These are phyloP conservation scores for Thyridium curvatum DNA, from an alignment of 2,329 filamentous ascomycete species.

Conservation along the genomic window DNA sequence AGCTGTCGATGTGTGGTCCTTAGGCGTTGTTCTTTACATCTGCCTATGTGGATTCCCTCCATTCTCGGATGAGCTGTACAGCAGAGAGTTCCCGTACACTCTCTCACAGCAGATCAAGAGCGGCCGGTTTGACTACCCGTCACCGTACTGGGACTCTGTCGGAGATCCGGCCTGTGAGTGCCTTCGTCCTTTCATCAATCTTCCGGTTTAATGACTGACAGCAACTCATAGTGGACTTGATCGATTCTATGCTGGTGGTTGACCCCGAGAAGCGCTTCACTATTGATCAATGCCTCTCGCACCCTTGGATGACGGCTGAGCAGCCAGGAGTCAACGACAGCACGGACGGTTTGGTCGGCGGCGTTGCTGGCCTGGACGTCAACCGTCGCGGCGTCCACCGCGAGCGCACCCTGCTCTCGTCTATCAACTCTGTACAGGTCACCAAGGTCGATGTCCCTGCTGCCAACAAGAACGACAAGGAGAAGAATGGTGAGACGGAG, in stretches of 20 bases:
- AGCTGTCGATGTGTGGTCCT: constrained; percentile 92
- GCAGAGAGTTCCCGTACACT: constrained; percentile 74
- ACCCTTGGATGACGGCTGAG: constrained; percentile 77
- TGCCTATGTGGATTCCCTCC: constrained; percentile 95
- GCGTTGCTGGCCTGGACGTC: constrained; percentile 76
- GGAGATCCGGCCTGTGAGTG: constrained; percentile 71
- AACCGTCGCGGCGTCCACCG: constrained; percentile 71
- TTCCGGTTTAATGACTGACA: constrained; percentile 7
- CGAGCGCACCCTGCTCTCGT: constrained; percentile 79
- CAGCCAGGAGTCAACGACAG: constrained; percentile 66
- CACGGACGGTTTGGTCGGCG: constrained; percentile 87
- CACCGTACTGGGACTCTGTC: constrained; percentile 89
- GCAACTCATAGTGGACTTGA: constrained; percentile 62
- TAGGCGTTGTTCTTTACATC: constrained; percentile 97
- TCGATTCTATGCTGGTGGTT: constrained; percentile 90
- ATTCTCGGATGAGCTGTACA: constrained; percentile 89
- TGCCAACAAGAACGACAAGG: constrained; percentile 40
- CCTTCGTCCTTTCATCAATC: not conserved
- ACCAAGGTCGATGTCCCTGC: constrained; percentile 33
- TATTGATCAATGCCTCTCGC: constrained; percentile 82
- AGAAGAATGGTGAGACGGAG: constrained; percentile 14
- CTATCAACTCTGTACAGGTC: constrained; percentile 66
- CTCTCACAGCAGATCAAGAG: constrained; percentile 85
- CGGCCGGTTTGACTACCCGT: constrained; percentile 89
- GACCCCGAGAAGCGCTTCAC: constrained; percentile 78